Percentiles rank a stretch among this genome's conserved stretches.
phyloP scores from a whole-genome alignment of 164 flowering plant species.

The Magnolia kwangsiensis region DNA sequence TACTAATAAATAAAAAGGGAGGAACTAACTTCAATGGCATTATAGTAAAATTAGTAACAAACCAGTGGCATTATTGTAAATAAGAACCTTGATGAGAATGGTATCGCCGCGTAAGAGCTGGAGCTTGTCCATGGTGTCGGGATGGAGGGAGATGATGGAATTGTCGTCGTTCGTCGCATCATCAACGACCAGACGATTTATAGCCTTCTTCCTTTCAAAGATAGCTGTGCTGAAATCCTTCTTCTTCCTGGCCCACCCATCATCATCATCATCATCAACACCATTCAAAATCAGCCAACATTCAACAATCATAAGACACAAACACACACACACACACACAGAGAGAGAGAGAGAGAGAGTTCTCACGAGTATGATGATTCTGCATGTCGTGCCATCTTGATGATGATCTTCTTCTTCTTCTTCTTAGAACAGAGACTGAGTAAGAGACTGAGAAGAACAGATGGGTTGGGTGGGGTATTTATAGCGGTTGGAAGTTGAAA shows the following conservation, averaged over 20 bases:
- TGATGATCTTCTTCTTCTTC: not conserved
- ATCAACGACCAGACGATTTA: constrained; percentile 73
- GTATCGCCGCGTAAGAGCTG: constrained; percentile 86
- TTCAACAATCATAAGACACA: not conserved
- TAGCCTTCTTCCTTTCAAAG: constrained; percentile 75
- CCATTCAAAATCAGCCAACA: not conserved
- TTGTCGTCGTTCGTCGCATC: constrained; percentile 79
- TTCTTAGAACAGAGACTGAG: not conserved
- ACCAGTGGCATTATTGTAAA: not conserved
- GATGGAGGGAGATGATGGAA: constrained; percentile 67
- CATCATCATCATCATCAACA: not conserved
- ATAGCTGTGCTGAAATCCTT: constrained; percentile 83
- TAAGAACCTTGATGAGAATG: constrained; percentile 59
- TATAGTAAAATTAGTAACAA: not conserved
- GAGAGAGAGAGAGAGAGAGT: not conserved
- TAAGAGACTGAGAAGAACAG: not conserved
- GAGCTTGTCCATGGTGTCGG: constrained; percentile 80
- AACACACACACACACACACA: not conserved
- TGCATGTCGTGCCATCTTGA: constrained; percentile 43
- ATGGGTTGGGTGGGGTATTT: not conserved
- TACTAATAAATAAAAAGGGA: too few species aligned
- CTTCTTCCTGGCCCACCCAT: constrained; percentile 57
- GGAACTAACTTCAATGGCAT: not conserved
- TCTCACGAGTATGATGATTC: constrained; percentile 68
- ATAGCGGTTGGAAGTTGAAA: too few species aligned